Evolutionary conservation across 768 basidiomycete species (phyloP).

Genomic region (Cubamyces lactineus): DNA sequence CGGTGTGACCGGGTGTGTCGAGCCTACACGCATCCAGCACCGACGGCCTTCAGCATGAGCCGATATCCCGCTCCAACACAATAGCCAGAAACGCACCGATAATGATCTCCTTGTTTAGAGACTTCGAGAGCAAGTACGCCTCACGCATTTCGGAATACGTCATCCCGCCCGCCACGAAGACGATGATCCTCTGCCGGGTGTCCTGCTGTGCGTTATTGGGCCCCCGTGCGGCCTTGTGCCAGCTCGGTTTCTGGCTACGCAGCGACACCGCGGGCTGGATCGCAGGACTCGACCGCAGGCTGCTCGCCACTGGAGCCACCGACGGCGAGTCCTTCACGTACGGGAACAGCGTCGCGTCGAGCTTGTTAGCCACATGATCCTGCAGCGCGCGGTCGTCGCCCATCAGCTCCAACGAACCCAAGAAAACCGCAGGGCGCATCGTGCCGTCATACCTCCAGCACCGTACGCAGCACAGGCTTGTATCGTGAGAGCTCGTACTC

Average conservation of each 20-base stretch:
- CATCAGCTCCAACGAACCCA: not conserved
- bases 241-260: slow-evolving; percentile 86
- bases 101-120: slow-evolving; percentile 84
- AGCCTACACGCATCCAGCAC: slow-evolving; percentile 57
- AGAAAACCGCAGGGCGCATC: not conserved
- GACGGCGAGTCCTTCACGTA: slow-evolving; percentile 84
- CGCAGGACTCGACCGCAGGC: slow-evolving; percentile 55
- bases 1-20: slow-evolving; percentile 86
- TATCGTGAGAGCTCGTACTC: slow-evolving; percentile 97
- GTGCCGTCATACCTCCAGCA: slow-evolving; percentile 72
- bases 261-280: slow-evolving; percentile 53
- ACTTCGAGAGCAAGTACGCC: slow-evolving; percentile 75
- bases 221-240: slow-evolving; percentile 78
- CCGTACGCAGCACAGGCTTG: slow-evolving; percentile 77
- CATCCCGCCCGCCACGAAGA: slow-evolving; percentile 94
- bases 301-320: slow-evolving; percentile 46
- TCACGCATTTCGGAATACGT: slow-evolving; percentile 95
- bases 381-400: slow-evolving; percentile 34
- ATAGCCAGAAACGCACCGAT: slow-evolving; percentile 62
- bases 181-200: slow-evolving; percentile 74
- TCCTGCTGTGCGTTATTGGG: slow-evolving; percentile 47
- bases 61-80: not conserved
- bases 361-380: slow-evolving; percentile 81
- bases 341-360: slow-evolving; percentile 83
- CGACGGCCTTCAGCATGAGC: not conserved